Evolutionary conservation across 768 basidiomycete genomes (phyloP).

Genomic region (Lactifluus subvellereus): DNA sequence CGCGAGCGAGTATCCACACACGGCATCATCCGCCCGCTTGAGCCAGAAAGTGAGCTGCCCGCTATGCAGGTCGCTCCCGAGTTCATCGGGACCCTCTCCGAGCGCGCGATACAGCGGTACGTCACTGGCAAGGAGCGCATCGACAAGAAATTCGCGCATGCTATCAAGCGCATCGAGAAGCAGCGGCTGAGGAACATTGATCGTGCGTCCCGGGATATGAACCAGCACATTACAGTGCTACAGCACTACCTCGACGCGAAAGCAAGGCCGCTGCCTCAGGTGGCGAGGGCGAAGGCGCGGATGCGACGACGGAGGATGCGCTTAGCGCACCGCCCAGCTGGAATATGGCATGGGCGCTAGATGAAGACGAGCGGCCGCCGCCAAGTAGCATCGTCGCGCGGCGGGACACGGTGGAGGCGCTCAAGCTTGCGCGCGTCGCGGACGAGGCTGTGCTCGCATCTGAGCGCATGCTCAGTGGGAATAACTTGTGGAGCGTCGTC

Average conservation of each 20-base stretch:
- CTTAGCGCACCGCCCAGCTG: constrained; percentile 48
- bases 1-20: constrained; percentile 82
- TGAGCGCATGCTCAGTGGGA: constrained; percentile 53
- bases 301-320: constrained; percentile 20
- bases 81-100: constrained; percentile 68
- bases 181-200: constrained; percentile 60
- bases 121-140: constrained; percentile 53
- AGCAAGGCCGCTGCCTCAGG: constrained; percentile 18
- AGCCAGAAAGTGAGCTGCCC: constrained; percentile 58
- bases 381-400: constrained; percentile 89
- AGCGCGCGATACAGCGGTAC: constrained; percentile 72
- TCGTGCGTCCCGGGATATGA: constrained; percentile 56
- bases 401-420: constrained; percentile 78
- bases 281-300: constrained; percentile 25
- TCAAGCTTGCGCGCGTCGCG: constrained; percentile 64
- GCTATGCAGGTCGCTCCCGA: constrained; percentile 62
- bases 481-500: constrained; percentile 66
- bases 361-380: constrained; percentile 76
- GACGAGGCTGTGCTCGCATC: constrained; percentile 59
- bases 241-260: constrained; percentile 35
- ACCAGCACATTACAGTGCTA: constrained; percentile 47
- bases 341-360: constrained; percentile 84
- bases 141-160: constrained; percentile 60
- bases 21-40: constrained; percentile 79
- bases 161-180: constrained; percentile 55